Percentiles rank a stretch among this genome's conserved stretches.
These are phyloP conservation scores for Isoetes taiwanensis DNA, from an alignment of 75 land plant species.

Conservation along the genomic window DNA sequence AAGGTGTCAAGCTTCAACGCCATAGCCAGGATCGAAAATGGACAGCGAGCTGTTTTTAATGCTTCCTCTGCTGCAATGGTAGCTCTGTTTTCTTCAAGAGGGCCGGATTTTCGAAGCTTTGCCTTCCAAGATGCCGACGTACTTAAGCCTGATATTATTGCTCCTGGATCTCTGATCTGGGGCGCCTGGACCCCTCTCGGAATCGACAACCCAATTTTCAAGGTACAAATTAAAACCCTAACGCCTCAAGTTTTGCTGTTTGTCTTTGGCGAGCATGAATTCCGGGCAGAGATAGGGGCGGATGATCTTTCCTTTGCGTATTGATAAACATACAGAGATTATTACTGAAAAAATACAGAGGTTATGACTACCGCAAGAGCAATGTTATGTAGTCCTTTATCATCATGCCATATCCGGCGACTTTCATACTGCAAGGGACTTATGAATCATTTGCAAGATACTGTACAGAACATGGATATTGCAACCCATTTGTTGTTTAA, in stretches of 20 bases:
- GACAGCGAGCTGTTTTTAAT: constrained; percentile 36
- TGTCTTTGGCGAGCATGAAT: no score
- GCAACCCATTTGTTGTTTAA: background rate
- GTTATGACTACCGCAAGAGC: no score
- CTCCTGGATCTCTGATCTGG: constrained; percentile 76
- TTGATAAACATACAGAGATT: no score
- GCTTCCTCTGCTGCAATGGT: constrained; percentile 37
- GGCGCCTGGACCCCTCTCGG: constrained; percentile 85
- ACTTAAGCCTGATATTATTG: constrained; percentile 71
- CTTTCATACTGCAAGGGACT: constrained; percentile 62
- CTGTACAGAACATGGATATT: no score
- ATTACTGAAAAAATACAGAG: no score
- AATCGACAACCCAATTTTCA: constrained; percentile 30
- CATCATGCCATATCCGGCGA: constrained; percentile 76
- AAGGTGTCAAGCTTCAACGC: constrained; percentile 22
- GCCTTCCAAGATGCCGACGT: constrained; percentile 44
- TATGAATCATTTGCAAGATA: no score
- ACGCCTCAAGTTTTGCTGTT: no score
- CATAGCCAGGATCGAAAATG: constrained; percentile 44
- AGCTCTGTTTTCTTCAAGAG: constrained; percentile 69
- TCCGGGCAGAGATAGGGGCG: no score
- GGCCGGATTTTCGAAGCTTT: constrained; percentile 44
- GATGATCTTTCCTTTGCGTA: no score
- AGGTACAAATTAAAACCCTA: no score
- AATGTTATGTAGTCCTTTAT: constrained; percentile 90